Evolutionary conservation across 129 eudicot species (phyloP), one percentile per base, ranked within the genome.

Genomic region (Solidago caesia): DNA sequence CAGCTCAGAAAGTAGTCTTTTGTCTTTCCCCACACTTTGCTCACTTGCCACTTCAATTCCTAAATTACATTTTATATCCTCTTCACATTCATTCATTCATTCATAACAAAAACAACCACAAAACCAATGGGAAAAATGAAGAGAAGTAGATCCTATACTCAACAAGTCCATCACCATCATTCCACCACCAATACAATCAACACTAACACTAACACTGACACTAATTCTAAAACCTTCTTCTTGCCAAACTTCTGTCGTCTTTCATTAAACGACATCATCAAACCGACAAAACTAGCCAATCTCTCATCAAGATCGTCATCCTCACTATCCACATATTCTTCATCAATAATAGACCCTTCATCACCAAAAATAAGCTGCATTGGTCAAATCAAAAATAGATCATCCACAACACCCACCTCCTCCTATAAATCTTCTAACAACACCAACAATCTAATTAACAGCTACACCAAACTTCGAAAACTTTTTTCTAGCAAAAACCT

Each of bases 351-450:
- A 4, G 89, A 85, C 0, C 90, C 88, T 45, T 68, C 79, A 0
- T 88, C 90, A 0, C 88, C 90, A 0, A 83, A 73, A 62, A 84
- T 85, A 47, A 80, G 95, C 43, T 85, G 90, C 73, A 81, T 83
- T 29, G 90, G 90, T 53, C 88, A 83, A 69, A 87, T 85, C 71
- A 85, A 83, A 68, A 62, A 33, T 33, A 33, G 80, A 64, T 25
- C 72, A 43, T 73, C 65, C 42, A 59, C n/a, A 9, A 55, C 8
- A 47, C 4, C 42, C 84, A 70, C 78, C 78, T 48, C 75, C 26
- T 9, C 80, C 65, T 47, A 77, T 57, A 61, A 51, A 68, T 68
- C 78, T 56, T 43, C 83, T 73, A 55, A 73, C 59, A 80, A 85
- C 76, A 44, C 80, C 9, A 88, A 84, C 21, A 21, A 21, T 21